A percentile compares a stretch with the other conserved stretches of the same genome.
These are phyloP conservation scores for Osmanthus fragrans DNA, from an alignment of 257 asterid species.

Conservation along the genomic window DNA sequence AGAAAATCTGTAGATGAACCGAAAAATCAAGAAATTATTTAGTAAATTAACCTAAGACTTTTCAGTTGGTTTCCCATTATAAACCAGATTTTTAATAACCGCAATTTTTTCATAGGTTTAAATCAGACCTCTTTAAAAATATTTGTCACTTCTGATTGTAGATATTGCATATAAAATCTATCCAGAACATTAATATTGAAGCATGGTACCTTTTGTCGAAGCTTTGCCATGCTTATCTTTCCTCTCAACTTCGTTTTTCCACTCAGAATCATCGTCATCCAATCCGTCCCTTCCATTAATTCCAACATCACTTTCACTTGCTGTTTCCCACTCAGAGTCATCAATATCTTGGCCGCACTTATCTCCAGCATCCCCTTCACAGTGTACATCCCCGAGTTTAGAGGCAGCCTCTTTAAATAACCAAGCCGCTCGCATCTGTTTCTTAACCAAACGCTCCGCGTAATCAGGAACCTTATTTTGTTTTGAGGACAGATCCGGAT, in stretches of 20 bases:
- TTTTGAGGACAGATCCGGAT: constrained; percentile 71
- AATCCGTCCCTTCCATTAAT: constrained; percentile 62
- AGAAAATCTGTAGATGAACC: no score
- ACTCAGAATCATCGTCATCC: constrained; percentile 45
- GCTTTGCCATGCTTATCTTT: constrained; percentile 55
- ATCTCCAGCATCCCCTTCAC: constrained; percentile 71
- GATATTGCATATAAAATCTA: background rate
- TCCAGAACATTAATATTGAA: background rate
- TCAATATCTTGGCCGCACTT: constrained; percentile 66
- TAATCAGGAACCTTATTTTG: constrained; percentile 93
- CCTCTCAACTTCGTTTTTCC: constrained; percentile 58
- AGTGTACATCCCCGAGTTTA: constrained; percentile 80
- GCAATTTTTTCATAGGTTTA: no score
- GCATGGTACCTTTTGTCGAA: constrained; percentile 54
- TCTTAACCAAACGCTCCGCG: constrained; percentile 92
- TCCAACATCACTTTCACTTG: constrained; percentile 90
- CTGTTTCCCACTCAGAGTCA: constrained; percentile 99
- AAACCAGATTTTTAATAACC: no score
- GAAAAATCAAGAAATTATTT: no score
- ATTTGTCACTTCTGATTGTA: no score
- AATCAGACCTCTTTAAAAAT: no score
- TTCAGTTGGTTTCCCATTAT: no score
- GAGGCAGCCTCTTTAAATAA: constrained; percentile 80
- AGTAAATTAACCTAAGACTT: no score
- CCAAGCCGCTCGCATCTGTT: constrained; percentile 97